phyloP scores from a whole-genome alignment of 2,329 filamentous ascomycete species.

The Aureobasidium pullulans region DNA sequence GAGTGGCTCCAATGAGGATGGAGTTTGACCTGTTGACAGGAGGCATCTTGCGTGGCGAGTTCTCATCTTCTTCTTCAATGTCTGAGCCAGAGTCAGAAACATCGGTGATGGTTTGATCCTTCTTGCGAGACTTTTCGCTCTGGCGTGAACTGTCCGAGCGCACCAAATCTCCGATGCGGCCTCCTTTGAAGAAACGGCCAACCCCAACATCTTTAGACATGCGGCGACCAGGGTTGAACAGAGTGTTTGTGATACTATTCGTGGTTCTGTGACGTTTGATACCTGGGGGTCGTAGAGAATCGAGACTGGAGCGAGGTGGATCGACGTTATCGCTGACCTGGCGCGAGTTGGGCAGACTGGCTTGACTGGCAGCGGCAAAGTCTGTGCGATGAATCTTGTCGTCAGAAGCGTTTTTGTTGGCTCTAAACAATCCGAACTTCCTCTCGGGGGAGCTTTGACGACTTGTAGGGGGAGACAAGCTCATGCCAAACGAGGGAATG shows the following conservation, averaged over 20 bases:
- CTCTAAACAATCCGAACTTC: slow-evolving; percentile 35
- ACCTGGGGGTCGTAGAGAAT: slow-evolving; percentile 30
- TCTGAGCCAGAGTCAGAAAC: slow-evolving; percentile 31
- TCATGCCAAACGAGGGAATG: slow-evolving; percentile 27
- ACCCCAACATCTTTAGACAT: slow-evolving; percentile 40
- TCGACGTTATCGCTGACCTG: slow-evolving; percentile 28
- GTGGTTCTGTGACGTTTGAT: slow-evolving; percentile 30
- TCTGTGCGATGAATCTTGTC: slow-evolving; percentile 26
- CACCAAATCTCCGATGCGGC: slow-evolving; percentile 65
- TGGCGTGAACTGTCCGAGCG: slow-evolving; percentile 57
- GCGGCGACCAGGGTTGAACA: slow-evolving; percentile 11
- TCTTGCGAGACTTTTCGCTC: slow-evolving; percentile 53
- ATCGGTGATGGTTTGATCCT: slow-evolving; percentile 34
- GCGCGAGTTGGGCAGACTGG: slow-evolving; percentile 18
- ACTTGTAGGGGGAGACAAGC: slow-evolving; percentile 31
- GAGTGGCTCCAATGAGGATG: not conserved
- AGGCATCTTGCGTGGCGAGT: slow-evolving; percentile 14
- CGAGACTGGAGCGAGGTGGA: slow-evolving; percentile 24
- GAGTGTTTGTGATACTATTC: slow-evolving; percentile 38
- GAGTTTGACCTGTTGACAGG: slow-evolving; percentile 24
- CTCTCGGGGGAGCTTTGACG: slow-evolving; percentile 28
- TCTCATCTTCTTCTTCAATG: slow-evolving; percentile 40
- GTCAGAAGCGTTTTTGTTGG: slow-evolving; percentile 26
- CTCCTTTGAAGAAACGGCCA: slow-evolving; percentile 70
- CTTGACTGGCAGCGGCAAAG: slow-evolving; percentile 20